Evolutionary conservation across 495 filamentous ascomycete species (phyloP), one percentile per base, ranked within the genome.

Genomic region (Annulohypoxylon bovei): DNA sequence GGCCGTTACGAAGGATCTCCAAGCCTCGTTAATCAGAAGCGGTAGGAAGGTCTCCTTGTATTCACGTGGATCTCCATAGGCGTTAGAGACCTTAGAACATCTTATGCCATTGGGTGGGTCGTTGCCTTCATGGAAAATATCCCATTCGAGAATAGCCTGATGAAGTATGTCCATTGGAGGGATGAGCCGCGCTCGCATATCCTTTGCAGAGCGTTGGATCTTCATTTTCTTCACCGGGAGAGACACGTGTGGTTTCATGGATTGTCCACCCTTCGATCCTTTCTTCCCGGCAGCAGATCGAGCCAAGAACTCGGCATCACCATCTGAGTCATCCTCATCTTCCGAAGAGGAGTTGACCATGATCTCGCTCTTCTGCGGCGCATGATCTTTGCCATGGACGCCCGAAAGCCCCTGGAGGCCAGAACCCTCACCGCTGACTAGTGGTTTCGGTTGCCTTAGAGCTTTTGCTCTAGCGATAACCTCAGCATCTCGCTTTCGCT

Each of bases 41-140:
- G 95, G 96, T 62, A 94, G 88, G 82, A 98, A 99, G 0, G 93
- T 95, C 53, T 86, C 84, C 79, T 97, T 92, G 75, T 98, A 99
- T 57, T 92, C 89, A 52, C 79, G 76, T 16, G 93, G 91, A 60
- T 91, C 89, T 35, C 81, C 79, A 80, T 97, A 99, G 0, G 87
- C 85, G 71, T 91, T 90, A 33, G 90, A 87, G 7, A 99, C 94
- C 33, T 85, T 79, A 49, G 81, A 87, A 73, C 94, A 97, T 35
- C 89, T 87, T 27, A 88, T 88, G 22, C 85, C 86, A 57, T 87
- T 88, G 5, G 95, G 93, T 8, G 95, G 95, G 61, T 92, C 90
- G 70, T 93, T 92, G 33, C 93, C 93, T 30, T 85, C 82, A 67
- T 96, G 91, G 75, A 96, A 98, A 72, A 93, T 95, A 68, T 99